Base-by-base conservation (phyloP, 345 rosid genomes). In the Populus euphratica region DNA sequence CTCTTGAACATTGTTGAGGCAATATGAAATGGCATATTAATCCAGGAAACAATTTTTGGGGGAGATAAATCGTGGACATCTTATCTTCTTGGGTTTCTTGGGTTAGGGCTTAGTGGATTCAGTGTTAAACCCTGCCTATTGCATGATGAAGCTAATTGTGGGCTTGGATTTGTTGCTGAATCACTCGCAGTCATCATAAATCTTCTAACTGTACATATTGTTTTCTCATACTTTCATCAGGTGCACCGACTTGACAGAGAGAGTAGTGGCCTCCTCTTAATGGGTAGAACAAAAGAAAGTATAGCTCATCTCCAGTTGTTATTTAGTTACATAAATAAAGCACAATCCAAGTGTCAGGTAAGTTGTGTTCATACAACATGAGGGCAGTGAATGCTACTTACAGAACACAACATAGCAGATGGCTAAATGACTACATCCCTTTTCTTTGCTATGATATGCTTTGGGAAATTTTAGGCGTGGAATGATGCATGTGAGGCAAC, bases 231-330 rank as follows among this genome's bases (percentile, higher is more conserved):
- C 35, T 62, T 64, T 72, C 77, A 56, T 80, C 81, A 94, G 98
- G 98, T 93, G 77, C 98, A 93, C 76, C 97, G 97, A 65, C 95
- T 93, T 64, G 98, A 93, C 75, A 87, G 93, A 84, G 98, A 94
- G 85, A 89, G 89, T 79, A 94, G 98, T 49, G 98, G 98, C 68
- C 90, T 94, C 72, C 84, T 91, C 75, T 80, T 94, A 69, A 81
- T 91, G 94, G 98, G 95, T 41, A 86, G 98, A 81, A 88, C 91
- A 44, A 88, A 86, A 86, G 94, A 93, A 85, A 94, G 94, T 73
- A 80, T 86, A 14, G 79, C 80, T 78, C 85, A 76, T 83, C 97
- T 94, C 76, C 93, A 89, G 72, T 88, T 87, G 76, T 82, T 93
- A 76, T 93, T 91, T 78, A 91, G 87, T 74, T 92, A 90, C 73